Evolutionary conservation across 805 yeast genomes (phyloP), one percentile per base, ranked within the genome.

Genomic region (Candida bentonensis): DNA sequence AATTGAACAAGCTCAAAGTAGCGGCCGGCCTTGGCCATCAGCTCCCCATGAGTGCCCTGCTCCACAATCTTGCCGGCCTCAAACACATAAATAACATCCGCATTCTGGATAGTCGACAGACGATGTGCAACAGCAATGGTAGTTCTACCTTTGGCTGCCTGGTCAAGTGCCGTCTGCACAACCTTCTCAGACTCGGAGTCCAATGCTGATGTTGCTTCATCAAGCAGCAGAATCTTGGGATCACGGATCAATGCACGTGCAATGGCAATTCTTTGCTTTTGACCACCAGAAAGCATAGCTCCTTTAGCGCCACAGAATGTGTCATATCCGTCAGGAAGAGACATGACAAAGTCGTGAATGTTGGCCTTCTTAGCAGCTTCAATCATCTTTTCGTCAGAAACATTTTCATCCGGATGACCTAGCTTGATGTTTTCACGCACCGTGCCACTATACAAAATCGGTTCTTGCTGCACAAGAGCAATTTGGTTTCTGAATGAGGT

Each of bases 101-200:
- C 78, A 48, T 72, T 70, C 47, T 70, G 67, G 48, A 82, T 81
- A 0, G 88, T 79, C 47, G 76, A 74, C 63, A 85, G 68, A 51
- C 95, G 68, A 63, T 85, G 95, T 3, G 95, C 95, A 60, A 85
- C 82, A 52, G 94, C 85, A 52, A 85, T 66, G 30, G 86, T 79
- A 3, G 95, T 84, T 55, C 94, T 79, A 33, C 79, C 70, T 39
- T 65, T 53, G 49, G 86, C 83, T 49, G 84, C 89, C 15, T 62
- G 67, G 22, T 70, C 73, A 46, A 80, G 77, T 3, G 94, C 85
- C 4, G 64, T 54, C 61, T 86, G 94, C 46, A 85, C 84, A 54
- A 76, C 75, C 34, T 79, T 68, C 60, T 85, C 95, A 0, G 94
- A 82, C 56, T 76, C 80, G 55, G 70, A 68, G 54, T 77, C 82